phyloP scores from a whole-genome alignment of 768 basidiomycete species.

The Tricholoma saponaceum region DNA sequence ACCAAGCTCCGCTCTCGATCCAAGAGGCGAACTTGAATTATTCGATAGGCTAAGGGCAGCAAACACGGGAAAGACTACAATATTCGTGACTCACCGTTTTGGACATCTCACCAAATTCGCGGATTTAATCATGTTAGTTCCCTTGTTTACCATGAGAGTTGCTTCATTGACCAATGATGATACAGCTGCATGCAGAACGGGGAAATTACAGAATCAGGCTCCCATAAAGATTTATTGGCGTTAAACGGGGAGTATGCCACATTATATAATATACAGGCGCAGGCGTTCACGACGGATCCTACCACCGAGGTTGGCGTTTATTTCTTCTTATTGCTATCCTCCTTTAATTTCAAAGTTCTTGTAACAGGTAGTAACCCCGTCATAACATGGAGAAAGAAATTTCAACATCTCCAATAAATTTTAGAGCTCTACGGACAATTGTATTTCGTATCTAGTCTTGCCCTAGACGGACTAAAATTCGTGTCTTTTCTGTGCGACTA shows the following conservation, averaged over 20 bases:
- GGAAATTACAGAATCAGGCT: constrained; percentile 23
- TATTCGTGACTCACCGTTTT: constrained; percentile 36
- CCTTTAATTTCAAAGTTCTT: neutral
- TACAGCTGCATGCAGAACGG: constrained; percentile 34
- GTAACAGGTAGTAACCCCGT: neutral
- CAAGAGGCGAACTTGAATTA: constrained; percentile 36
- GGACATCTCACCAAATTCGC: constrained; percentile 33
- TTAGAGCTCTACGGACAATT: too few species aligned
- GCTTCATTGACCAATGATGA: neutral
- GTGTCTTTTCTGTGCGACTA: too few species aligned
- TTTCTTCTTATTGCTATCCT: neutral
- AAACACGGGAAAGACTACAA: constrained; percentile 34
- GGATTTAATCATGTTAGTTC: constrained; percentile 29
- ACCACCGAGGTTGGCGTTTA: neutral
- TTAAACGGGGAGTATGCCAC: constrained; percentile 27
- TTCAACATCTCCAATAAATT: too few species aligned
- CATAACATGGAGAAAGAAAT: too few species aligned
- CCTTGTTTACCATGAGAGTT: neutral
- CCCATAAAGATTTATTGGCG: constrained; percentile 29
- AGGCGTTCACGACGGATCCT: constrained; percentile 21
- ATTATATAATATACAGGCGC: constrained; percentile 30
- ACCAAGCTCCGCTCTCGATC: constrained; percentile 45
- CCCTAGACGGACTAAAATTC: too few species aligned
- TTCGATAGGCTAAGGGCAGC: constrained; percentile 37
- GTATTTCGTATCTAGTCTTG: too few species aligned